Percentiles rank a stretch among this genome's conserved stretches.
Conservation (phyloP, 495 filamentous ascomycete species). For the Penicillium malachiteum region DNA sequence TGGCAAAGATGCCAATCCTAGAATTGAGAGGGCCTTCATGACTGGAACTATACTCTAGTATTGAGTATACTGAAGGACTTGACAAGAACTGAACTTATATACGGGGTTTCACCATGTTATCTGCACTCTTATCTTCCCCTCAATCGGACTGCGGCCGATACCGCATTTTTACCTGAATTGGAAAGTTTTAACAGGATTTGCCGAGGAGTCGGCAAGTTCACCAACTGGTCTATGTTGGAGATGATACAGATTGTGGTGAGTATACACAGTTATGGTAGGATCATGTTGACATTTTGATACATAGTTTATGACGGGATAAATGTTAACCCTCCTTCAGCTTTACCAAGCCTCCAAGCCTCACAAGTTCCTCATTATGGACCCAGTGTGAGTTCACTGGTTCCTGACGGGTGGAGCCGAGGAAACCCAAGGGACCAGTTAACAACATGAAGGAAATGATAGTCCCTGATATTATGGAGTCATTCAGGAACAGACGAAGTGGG, state of each 20-base stretch:
- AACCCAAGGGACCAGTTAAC: no score
- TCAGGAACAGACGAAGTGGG: no score
- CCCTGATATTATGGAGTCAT: no score
- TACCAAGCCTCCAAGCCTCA: no score
- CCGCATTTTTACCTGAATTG: slow-evolving; percentile 14
- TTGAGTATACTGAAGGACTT: not conserved
- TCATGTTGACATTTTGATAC: not conserved
- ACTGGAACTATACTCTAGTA: not conserved
- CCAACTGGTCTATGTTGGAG: no score
- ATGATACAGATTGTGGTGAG: not conserved
- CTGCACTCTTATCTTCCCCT: slow-evolving; percentile 7
- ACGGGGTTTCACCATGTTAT: not conserved
- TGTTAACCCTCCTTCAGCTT: not conserved
- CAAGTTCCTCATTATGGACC: no score
- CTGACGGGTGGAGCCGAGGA: no score
- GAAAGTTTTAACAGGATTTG: slow-evolving; percentile 10
- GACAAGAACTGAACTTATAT: no score
- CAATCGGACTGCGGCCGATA: slow-evolving; percentile 7
- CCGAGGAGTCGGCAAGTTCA: slow-evolving; percentile 14
- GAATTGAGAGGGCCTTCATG: slow-evolving; percentile 19
- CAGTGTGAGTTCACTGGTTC: no score
- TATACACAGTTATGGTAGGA: not conserved
- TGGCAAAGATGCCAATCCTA: slow-evolving; percentile 23
- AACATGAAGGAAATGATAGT: no score
- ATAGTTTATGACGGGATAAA: not conserved